Base-by-base conservation (phyloP, 257 asterid species). In the Solanum raphanifolium region DNA sequence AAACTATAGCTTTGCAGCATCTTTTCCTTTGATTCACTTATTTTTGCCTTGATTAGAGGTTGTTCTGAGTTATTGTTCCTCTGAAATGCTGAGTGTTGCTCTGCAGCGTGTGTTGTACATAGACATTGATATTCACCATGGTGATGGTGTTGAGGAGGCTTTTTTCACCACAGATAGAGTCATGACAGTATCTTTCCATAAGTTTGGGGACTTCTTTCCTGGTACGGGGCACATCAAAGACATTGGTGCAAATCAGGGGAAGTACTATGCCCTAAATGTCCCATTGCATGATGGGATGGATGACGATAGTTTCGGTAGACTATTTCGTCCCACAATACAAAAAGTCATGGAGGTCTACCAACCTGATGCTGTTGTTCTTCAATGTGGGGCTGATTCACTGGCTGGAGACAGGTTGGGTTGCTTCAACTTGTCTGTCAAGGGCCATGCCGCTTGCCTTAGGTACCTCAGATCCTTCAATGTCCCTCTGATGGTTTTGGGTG, bases 71-170 rank as follows among this genome's bases (percentile, higher is more conserved):
- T 25, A 76, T 32, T 21, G 34, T 86, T 58, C 65, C 15, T 88
- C 93, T 92, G 88, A 92, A 85, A 41, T 74, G 72, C 58, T 5
- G 15, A 23, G 75, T 86, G 55, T 78, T 87, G 9, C 83, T 86
- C 78, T 66, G 89, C 93, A 94, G 97, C 93, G 97, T 41, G 97
- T 94, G 0, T 87, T 94, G 58, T 94, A 94, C 41, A 85, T 94
- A 20, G 97, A 93, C 87, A 93, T 94, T 43, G 97, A 92, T 89
- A 88, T 94, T 81, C 95, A 94, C 91, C 94, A 94, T 52, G 97
- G 94, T 71, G 97, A 94, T 87, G 95, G 95, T 83, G 96, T 93
- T 83, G 96, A 93, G 90, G 96, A 92, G 91, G 96, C 96, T 23
- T 93, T 93, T 89, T 92, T 90, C 91, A 92, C 93, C 52, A 94